Conservation (phyloP, 164 flowering plant species). For the Tinospora cordifolia region DNA sequence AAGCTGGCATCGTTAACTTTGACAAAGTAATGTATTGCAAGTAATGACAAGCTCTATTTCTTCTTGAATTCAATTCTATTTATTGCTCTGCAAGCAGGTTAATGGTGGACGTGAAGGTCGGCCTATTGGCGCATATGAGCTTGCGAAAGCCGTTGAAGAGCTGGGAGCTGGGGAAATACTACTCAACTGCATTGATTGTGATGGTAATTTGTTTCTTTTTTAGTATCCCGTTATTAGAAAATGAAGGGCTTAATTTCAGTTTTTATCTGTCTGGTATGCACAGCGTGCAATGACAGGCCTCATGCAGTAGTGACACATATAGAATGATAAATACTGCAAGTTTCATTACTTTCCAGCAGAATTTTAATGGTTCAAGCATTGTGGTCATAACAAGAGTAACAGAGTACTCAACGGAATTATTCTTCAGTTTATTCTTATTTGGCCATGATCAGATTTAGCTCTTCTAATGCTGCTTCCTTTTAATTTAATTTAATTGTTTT, state of each 20-base stretch:
- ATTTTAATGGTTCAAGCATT: not conserved
- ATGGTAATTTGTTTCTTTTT: conserved; percentile 42
- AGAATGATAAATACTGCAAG: too few relatives aligned
- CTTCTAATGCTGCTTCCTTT: not conserved
- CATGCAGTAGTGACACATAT: too few relatives aligned
- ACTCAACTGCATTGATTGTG: conserved; percentile 96
- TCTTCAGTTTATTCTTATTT: not conserved
- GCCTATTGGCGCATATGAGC: conserved; percentile 96
- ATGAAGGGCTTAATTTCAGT: too few relatives aligned
- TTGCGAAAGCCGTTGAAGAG: conserved; percentile 95
- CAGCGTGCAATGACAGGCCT: not conserved
- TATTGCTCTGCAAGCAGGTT: conserved; percentile 39
- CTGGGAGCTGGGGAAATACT: conserved; percentile 98
- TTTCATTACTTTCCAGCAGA: too few relatives aligned
- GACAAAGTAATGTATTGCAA: not conserved
- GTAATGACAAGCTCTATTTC: not conserved
- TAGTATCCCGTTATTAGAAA: not conserved
- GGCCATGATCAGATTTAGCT: not conserved
- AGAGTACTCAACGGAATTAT: not conserved
- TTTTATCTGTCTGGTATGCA: not conserved
- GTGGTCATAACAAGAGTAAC: not conserved
- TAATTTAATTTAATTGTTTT: too few relatives aligned
- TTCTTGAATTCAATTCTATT: not conserved
- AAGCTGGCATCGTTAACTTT: not conserved
- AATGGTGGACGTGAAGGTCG: conserved; percentile 97